Evolutionary conservation across 352 stramenopile species (phyloP).

Genomic region (Globisporangium paroecandrum): DNA sequence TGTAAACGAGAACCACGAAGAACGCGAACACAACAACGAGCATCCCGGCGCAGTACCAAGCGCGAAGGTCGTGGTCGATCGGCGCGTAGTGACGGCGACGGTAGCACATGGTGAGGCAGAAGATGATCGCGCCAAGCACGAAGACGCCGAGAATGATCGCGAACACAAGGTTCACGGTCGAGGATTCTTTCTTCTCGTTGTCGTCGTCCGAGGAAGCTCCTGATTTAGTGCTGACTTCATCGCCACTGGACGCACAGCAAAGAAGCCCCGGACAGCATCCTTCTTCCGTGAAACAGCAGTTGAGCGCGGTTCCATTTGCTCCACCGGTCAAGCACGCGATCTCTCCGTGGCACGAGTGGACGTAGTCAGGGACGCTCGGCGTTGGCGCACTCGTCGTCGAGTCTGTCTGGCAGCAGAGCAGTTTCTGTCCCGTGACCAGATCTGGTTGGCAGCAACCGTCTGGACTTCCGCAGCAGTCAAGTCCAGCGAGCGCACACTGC

Average conservation of each 20-base stretch:
- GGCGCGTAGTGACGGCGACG: constrained; percentile 64
- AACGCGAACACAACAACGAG: constrained; percentile 58
- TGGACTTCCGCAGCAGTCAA: constrained; percentile 22
- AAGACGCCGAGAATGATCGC: constrained; percentile 35
- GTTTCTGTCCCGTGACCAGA: constrained; percentile 16
- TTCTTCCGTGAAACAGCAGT: constrained; percentile 27
- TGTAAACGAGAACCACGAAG: constrained; percentile 67
- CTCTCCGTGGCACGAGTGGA: constrained; percentile 17
- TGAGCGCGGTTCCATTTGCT: constrained; percentile 19
- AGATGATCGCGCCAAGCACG: constrained; percentile 36
- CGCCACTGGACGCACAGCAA: constrained; percentile 14
- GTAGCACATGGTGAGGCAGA: constrained; percentile 49
- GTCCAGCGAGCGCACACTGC: constrained; percentile 14
- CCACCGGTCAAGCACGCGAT: constrained; percentile 24
- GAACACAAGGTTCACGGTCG: constrained; percentile 34
- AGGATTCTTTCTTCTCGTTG: constrained; percentile 9
- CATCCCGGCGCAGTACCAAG: constrained; percentile 57
- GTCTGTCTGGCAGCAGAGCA: constrained; percentile 22
- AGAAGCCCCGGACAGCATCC: constrained; percentile 24
- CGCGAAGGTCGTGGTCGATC: constrained; percentile 56
- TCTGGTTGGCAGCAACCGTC: constrained; percentile 29
- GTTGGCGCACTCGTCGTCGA: constrained; percentile 4
- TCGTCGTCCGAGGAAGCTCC: constrained; percentile 4
- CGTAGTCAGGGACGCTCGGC: constrained; percentile 6
- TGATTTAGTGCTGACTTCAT: constrained; percentile 1